Evolutionary conservation across 805 yeast genomes (phyloP).

Genomic region (Candida arabinofermentans): DNA sequence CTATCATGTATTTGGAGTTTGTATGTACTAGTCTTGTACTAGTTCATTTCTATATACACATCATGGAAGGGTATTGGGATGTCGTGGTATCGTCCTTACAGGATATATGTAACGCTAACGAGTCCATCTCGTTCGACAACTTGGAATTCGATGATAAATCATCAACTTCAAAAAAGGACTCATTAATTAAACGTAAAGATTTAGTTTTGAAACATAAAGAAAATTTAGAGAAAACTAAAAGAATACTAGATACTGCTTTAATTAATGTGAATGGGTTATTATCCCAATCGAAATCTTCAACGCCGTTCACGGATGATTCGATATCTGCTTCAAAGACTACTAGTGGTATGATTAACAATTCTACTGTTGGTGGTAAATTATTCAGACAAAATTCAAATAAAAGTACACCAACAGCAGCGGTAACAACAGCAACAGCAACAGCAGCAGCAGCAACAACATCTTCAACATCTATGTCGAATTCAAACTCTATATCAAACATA

Average conservation of each 20-base stretch:
- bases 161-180: conserved; percentile 29
- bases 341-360: background rate
- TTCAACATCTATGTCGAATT: background rate
- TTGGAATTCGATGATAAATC: conserved; percentile 26
- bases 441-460: conserved; percentile 1
- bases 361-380: conserved; percentile 1
- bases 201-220: conserved; percentile 49
- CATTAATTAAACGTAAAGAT: conserved; percentile 28
- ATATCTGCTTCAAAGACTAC: too few species aligned
- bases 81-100: conserved; percentile 61
- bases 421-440: background rate
- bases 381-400: background rate
- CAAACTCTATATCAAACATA: background rate
- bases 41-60: too few species aligned
- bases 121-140: conserved; percentile 46
- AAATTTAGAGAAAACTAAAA: conserved; percentile 50
- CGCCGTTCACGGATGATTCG: conserved; percentile 6
- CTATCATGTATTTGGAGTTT: too few species aligned
- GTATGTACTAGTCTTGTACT: too few species aligned
- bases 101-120: conserved; percentile 63
- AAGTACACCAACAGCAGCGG: background rate
- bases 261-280: conserved; percentile 47
- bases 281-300: conserved; percentile 18
- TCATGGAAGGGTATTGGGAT: conserved; percentile 65
- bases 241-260: conserved; percentile 38